Base-by-base conservation (phyloP, 805 yeast genomes). In the Trichomonascus vanleenenianus region DNA sequence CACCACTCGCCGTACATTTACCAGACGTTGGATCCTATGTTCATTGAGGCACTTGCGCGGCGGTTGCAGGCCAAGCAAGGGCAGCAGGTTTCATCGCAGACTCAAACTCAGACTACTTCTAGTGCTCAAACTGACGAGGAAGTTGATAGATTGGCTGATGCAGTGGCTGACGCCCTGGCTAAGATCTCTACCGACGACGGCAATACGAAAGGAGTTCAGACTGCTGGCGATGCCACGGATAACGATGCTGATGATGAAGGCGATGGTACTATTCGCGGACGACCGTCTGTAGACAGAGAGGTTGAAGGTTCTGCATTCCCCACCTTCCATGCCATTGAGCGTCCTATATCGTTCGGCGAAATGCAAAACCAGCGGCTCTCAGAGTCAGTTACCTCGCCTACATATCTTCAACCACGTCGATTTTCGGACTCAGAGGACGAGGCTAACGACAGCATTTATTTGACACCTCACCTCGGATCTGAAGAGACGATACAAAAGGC, bases 1-100 rank as follows among this genome's bases (percentile, higher is more conserved):
- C 42, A 40, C 25, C 37, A 40, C 25, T 25, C 16, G 9, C 37
- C 43, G 7, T 40, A 40, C 31, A 8, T 16, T 19, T 31, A 40
- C 16, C 37, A 40, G 25, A 31, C 27, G 12, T 27, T 40, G 8
- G 43, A 40, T 16, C 43, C 38, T 9, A 7, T 18, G 11, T 19
- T 31, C 37, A 25, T 32, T 6, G 38, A 40, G 27, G 38, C 38
- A 3, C 19, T 31, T 30, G 43, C 37, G 3, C 35, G 30, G 6
- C 19, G 32, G 11, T 22, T 39, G 7, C 33, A 30, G 11, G 42
- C 37, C 30, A 12, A 22, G 34, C 33, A 39, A 27, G 12, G 33
- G 19, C 16, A 15, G n/a, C 31, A 12, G 30, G 41, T 25, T 3
- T 10, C 41, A 19, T 22, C 19, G 18, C 41, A 39, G 16, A 27